Conservation (phyloP, 345 rosid species). For the Passiflora organensis region DNA sequence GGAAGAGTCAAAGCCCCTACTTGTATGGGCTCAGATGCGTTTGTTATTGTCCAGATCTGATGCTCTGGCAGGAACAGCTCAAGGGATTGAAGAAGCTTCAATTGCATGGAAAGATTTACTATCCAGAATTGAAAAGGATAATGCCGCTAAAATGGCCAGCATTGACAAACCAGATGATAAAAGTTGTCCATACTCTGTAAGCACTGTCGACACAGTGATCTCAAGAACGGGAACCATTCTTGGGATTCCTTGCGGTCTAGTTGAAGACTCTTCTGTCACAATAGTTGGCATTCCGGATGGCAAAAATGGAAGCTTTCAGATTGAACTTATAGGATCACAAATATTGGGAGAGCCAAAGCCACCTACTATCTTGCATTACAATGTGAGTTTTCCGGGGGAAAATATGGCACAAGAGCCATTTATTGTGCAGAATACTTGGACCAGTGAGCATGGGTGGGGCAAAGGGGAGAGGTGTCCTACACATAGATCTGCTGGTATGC, state of each 20-base stretch:
- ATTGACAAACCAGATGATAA: conserved; percentile 20
- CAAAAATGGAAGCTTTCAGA: conserved; percentile 44
- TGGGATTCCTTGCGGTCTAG: conserved; percentile 72
- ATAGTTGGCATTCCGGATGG: conserved; percentile 68
- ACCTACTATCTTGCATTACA: conserved; percentile 54
- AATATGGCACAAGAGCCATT: conserved; percentile 61
- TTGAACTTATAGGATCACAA: conserved; percentile 51
- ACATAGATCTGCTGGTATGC: conserved; percentile 35
- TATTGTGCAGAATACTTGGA: conserved; percentile 72
- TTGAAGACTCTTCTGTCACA: conserved; percentile 71
- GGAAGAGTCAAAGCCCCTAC: conserved; percentile 41
- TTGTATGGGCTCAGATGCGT: conserved; percentile 66
- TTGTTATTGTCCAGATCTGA: conserved; percentile 59
- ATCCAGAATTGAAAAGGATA: conserved; percentile 30
- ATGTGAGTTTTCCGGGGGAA: conserved; percentile 55
- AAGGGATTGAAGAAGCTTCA: conserved; percentile 75
- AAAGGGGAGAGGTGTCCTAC: conserved; percentile 57
- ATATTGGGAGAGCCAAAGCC: conserved; percentile 36
- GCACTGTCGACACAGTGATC: conserved; percentile 21
- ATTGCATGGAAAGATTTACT: conserved; percentile 52
- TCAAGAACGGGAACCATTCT: conserved; percentile 36
- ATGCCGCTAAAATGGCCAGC: conserved; percentile 14
- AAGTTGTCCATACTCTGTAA: conserved; percentile 54
- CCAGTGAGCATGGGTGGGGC: conserved; percentile 66
- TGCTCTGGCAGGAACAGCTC: conserved; percentile 69